Percentiles rank a stretch among this genome's conserved stretches.
Evolutionary conservation across 2,329 filamentous ascomycete species (phyloP).

Genomic region (Thielaviopsis euricoi): DNA sequence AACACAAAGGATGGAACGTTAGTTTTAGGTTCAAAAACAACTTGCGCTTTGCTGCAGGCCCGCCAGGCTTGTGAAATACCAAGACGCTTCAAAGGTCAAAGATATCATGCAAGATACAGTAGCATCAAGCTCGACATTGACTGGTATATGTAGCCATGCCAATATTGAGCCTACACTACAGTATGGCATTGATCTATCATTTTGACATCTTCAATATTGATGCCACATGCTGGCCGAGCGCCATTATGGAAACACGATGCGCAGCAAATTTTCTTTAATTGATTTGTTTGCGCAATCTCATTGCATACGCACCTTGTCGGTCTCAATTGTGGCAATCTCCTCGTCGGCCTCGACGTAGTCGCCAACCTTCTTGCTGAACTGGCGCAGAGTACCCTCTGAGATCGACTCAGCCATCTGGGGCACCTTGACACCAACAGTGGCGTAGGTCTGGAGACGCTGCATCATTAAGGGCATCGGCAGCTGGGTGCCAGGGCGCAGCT

Average conservation of each 20-base stretch:
- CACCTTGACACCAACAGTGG: slow-evolving; percentile 79
- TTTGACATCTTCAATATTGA: neutral
- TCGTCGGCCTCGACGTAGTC: slow-evolving; percentile 92
- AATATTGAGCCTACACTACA: neutral
- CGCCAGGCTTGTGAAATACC: neutral
- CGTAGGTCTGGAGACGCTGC: slow-evolving; percentile 45
- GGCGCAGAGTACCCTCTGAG: slow-evolving; percentile 89
- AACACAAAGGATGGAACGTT: neutral
- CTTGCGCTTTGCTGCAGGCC: neutral
- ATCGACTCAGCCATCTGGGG: slow-evolving; percentile 98
- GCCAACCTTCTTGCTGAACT: slow-evolving; percentile 82
- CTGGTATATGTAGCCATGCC: neutral
- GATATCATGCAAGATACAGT: neutral
- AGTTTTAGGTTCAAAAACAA: neutral
- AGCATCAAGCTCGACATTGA: neutral
- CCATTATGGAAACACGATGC: neutral
- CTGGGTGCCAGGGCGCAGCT: slow-evolving; percentile 17
- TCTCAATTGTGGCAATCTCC: slow-evolving; percentile 97
- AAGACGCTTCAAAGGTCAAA: neutral
- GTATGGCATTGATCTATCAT: neutral
- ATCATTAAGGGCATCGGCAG: slow-evolving; percentile 34
- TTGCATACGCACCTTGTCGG: slow-evolving; percentile 63
- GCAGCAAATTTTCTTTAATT: neutral
- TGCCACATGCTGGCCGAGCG: neutral
- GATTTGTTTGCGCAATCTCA: neutral